Conservation (phyloP, 345 rosid species). For the Euphorbia tirucalli region DNA sequence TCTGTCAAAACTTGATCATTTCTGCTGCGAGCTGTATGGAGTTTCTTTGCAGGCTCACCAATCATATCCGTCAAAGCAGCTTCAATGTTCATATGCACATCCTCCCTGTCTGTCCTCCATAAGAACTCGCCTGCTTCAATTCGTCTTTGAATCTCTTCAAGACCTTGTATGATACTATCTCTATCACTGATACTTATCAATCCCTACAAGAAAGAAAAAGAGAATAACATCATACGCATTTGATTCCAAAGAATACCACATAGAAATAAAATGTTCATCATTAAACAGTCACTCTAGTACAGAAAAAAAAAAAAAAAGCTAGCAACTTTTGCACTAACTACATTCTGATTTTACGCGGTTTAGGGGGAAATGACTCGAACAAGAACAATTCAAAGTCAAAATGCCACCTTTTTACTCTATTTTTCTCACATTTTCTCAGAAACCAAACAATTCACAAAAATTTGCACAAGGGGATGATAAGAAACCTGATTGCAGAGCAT, state of each 20-base stretch:
- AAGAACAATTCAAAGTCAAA: neutral
- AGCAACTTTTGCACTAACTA: neutral
- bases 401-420: neutral
- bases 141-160: conserved; percentile 61
- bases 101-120: conserved; percentile 94
- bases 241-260: neutral
- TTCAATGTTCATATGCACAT: conserved; percentile 97
- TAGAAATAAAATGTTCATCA: neutral
- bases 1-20: conserved; percentile 92
- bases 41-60: conserved; percentile 98
- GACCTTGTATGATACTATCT: conserved; percentile 72
- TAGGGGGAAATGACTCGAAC: neutral
- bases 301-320: neutral
- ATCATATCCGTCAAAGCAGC: conserved; percentile 87
- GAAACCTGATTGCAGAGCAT: conserved; percentile 87
- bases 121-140: conserved; percentile 65
- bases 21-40: conserved; percentile 89
- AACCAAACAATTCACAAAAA: conserved; percentile 7
- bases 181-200: conserved; percentile 57
- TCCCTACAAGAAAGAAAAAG: conserved; percentile 43
- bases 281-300: neutral
- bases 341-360: neutral
- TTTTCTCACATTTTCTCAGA: neutral
- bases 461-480: neutral
- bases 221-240: neutral